phyloP scores from a whole-genome alignment of 176 grass and related monocot species.

The Eragrostis nindensis region DNA sequence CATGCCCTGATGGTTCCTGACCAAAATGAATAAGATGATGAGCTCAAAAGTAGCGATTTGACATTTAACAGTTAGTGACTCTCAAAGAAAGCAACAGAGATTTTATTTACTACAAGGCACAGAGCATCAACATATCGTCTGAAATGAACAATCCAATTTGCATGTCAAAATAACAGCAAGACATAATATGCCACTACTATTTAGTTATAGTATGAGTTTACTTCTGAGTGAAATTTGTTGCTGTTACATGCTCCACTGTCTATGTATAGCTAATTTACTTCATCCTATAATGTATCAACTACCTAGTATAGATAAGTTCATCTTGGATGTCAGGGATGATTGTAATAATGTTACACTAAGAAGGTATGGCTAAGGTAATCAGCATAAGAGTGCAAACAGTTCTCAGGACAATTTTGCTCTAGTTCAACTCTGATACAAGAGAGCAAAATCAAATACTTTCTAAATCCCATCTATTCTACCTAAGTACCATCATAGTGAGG shows the following conservation, averaged over 20 bases:
- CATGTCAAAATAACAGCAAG: background rate
- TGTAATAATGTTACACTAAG: background rate
- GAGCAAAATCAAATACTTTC: background rate
- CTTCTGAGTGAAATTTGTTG: background rate
- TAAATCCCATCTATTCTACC: background rate
- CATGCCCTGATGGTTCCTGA: slow-evolving; percentile 59
- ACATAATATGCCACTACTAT: background rate
- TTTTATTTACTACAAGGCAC: background rate
- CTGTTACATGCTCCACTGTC: background rate
- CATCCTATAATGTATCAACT: background rate
- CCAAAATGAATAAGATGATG: background rate
- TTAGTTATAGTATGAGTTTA: background rate
- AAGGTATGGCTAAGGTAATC: background rate
- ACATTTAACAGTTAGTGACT: background rate
- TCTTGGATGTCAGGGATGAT: background rate
- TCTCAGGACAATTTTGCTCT: background rate
- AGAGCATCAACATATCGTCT: background rate
- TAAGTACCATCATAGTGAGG: background rate
- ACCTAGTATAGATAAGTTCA: background rate
- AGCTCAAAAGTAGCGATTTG: background rate
- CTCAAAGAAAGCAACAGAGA: background rate
- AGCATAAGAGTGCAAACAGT: background rate
- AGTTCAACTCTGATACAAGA: too few species aligned
- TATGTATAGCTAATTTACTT: background rate
- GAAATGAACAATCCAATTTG: background rate